phyloP scores from a whole-genome alignment of 768 basidiomycete genomes.

The Clitopilus passeckerianus region DNA sequence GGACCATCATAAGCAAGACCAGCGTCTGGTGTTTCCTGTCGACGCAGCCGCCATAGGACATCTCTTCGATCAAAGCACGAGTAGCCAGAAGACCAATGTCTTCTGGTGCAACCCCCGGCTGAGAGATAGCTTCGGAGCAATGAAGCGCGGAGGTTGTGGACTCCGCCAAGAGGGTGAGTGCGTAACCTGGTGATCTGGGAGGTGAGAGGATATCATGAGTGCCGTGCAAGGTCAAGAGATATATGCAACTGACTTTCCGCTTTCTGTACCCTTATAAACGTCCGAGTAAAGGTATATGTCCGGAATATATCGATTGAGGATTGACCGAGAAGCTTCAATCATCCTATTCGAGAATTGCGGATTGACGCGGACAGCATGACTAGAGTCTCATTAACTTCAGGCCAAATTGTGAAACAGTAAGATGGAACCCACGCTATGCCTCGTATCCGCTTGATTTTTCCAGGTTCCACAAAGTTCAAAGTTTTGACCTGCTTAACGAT shows the following conservation, averaged over 20 bases:
- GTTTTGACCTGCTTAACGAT: conserved; percentile 89
- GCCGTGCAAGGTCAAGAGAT: background rate
- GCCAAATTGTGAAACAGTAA: background rate
- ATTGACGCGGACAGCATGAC: conserved; percentile 93
- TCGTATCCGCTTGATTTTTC: conserved; percentile 90
- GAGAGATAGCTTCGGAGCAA: conserved; percentile 81
- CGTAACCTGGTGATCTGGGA: conserved; percentile 93
- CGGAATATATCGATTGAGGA: conserved; percentile 94
- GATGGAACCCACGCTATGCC: conserved; percentile 78
- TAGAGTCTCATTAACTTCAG: conserved; percentile 21
- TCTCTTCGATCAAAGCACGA: conserved; percentile 71
- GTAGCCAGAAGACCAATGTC: conserved; percentile 86
- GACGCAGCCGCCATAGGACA: conserved; percentile 82
- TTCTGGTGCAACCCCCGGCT: conserved; percentile 84
- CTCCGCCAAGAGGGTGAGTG: conserved; percentile 84
- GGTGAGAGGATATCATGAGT: background rate
- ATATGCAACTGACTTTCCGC: conserved; percentile 73
- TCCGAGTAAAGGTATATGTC: conserved; percentile 99
- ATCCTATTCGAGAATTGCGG: conserved; percentile 98
- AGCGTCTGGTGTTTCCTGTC: conserved; percentile 87
- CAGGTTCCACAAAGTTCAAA: conserved; percentile 86
- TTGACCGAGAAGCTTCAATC: conserved; percentile 90
- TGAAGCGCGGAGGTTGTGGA: conserved; percentile 88
- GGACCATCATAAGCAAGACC: conserved; percentile 84
- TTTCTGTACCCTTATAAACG: conserved; percentile 96